Conservation (phyloP, 306 rosid species). For the Vicia sativa region DNA sequence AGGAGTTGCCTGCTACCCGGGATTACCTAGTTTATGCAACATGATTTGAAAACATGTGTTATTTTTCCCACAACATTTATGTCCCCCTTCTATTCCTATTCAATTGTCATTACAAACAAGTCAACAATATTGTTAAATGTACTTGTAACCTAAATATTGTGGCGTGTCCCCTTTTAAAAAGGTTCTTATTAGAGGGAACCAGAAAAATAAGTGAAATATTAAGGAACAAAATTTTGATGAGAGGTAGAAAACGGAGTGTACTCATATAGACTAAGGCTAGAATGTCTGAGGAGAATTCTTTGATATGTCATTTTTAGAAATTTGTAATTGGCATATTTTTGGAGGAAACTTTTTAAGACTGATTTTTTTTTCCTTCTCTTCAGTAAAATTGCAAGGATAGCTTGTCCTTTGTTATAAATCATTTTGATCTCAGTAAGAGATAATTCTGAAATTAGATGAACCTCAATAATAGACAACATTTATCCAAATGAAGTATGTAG, state of each 20-base stretch:
- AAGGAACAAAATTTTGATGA: neutral
- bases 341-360: neutral
- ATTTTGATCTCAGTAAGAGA: neutral
- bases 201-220: neutral
- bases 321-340: neutral
- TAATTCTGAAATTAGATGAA: constrained; percentile 1
- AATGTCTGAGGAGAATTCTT: neutral
- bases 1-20: neutral
- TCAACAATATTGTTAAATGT: neutral
- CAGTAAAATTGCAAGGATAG: constrained; percentile 1
- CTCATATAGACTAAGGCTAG: neutral
- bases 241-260: too few relatives aligned
- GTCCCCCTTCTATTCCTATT: neutral
- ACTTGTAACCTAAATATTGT: neutral
- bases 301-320: constrained; percentile 2
- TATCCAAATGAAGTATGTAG: constrained; percentile 4
- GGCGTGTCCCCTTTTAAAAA: neutral
- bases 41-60: neutral
- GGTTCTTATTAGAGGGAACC: neutral
- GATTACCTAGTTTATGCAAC: neutral
- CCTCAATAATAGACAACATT: constrained; percentile 6
- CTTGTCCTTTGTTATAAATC: neutral
- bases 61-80: neutral
- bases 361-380: neutral
- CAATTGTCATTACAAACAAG: neutral